Evolutionary conservation across 2,329 filamentous ascomycete species (phyloP), one percentile per base, ranked within the genome.

Genomic region (Exophiala sp.): DNA sequence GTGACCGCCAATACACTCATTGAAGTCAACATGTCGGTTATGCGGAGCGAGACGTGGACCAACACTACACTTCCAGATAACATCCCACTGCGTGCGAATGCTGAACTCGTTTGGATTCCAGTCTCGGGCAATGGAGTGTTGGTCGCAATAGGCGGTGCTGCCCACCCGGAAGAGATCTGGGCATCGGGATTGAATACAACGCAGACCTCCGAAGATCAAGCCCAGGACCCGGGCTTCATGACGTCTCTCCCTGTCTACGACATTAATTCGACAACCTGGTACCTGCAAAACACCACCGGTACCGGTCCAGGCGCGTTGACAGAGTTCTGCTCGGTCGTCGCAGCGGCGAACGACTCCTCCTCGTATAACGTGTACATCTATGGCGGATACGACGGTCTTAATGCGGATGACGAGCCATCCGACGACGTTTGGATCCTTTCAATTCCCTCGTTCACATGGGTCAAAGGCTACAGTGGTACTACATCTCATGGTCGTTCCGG

Each of bases 61-160:
- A 88, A 88, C 60, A 59, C 47, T 1, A 80, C 81, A 0, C 65
- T 89, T 2, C 78, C 80, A 0, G 38, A 62, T 0, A 59, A 65
- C 3, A 72, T 86, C 5, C 68, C 72, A 3, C 79, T 79, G 1
- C 79, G 87, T 12, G 82, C 84, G 3, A 83, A 80, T 60, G 77
- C 84, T 0, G 85, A 87, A 54, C 72, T 87, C 1, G 83, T 87
- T 1, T 90, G 86, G 85, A 60, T 75, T 6, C 72, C 72, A 5
- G 68, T 72, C 0, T 68, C 70, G 1, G 62, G 68, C 1, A 62
- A 63, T 2, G 72, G 72, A 2, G 61, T 68, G 2, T 55, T 75
- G 2, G 64, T 75, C 5, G 68, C 66, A 2, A 68, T 75, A 34
- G 72, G 72, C 5, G 72, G 72, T 12, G 62, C 64, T 11, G 52